A percentile compares a stretch with the other conserved stretches of the same genome.
phyloP scores from a whole-genome alignment of 2,329 filamentous ascomycete species.

The Pseudocercospora fijiensis region DNA sequence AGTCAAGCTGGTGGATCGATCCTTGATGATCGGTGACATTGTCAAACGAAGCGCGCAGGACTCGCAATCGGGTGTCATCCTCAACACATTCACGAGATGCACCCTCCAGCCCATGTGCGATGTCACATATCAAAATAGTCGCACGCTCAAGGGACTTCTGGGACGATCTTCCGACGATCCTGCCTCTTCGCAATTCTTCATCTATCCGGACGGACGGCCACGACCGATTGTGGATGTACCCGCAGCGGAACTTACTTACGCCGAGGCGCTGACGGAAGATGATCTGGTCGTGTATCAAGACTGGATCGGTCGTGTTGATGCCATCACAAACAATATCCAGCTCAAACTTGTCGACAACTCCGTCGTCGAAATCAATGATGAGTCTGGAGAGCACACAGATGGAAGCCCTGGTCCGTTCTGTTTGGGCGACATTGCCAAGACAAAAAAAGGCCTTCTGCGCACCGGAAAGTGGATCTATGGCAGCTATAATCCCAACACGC shows the following conservation, averaged over 20 bases:
- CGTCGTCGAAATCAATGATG: slow-evolving; percentile 54
- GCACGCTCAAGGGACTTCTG: slow-evolving; percentile 28
- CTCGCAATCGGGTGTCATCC: slow-evolving; percentile 56
- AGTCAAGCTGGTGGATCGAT: slow-evolving; percentile 55
- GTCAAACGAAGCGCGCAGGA: slow-evolving; percentile 53
- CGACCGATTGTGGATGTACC: slow-evolving; percentile 32
- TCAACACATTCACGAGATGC: slow-evolving; percentile 50
- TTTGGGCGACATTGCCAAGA: slow-evolving; percentile 52
- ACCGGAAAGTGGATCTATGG: slow-evolving; percentile 56
- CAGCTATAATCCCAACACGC: slow-evolving; percentile 51
- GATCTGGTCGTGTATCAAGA: slow-evolving; percentile 56
- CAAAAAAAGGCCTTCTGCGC: slow-evolving; percentile 53
- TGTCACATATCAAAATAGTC: slow-evolving; percentile 26
- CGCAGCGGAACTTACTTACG: slow-evolving; percentile 34
- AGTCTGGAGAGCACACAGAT: slow-evolving; percentile 40
- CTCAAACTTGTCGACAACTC: slow-evolving; percentile 54
- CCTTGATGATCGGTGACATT: slow-evolving; percentile 55
- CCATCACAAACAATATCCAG: slow-evolving; percentile 51
- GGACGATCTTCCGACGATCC: slow-evolving; percentile 21
- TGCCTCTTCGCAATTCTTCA: slow-evolving; percentile 18
- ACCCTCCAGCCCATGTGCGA: slow-evolving; percentile 42
- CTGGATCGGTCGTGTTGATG: slow-evolving; percentile 57
- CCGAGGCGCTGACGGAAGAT: slow-evolving; percentile 46
- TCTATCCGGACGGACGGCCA: slow-evolving; percentile 21
- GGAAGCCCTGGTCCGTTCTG: slow-evolving; percentile 37